Evolutionary conservation across 2,329 filamentous ascomycete species (phyloP).

Genomic region (Laburnicola sp.): DNA sequence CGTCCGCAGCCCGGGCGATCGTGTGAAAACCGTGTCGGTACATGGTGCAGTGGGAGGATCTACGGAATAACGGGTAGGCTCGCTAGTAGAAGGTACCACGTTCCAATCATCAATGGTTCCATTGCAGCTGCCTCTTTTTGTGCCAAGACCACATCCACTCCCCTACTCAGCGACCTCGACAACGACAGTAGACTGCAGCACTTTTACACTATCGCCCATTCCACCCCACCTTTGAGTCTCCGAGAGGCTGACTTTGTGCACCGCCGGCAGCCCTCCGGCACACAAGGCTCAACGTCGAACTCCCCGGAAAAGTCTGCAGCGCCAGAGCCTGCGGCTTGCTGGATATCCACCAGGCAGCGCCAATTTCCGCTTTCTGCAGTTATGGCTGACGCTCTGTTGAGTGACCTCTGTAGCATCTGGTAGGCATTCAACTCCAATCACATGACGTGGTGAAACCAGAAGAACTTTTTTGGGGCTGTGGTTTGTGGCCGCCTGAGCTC

Average conservation of each 20-base stretch:
- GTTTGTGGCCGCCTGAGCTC: background rate
- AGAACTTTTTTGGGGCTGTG: background rate
- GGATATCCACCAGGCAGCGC: background rate
- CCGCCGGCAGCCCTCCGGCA: background rate
- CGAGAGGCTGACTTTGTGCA: background rate
- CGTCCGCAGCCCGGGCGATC: background rate
- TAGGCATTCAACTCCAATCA: constrained; percentile 33
- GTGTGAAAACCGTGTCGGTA: background rate
- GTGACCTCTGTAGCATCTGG: constrained; percentile 53
- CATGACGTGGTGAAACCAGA: constrained; percentile 9
- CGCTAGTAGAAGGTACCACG: too few species aligned
- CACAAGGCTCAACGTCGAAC: background rate
- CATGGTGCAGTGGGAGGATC: background rate
- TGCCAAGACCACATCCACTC: constrained; percentile 10
- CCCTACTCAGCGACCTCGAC: background rate
- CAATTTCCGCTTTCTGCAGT: constrained; percentile 1
- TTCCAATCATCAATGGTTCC: background rate
- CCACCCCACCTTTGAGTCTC: background rate
- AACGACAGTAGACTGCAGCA: background rate
- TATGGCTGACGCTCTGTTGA: constrained; percentile 45
- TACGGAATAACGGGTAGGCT: too few species aligned
- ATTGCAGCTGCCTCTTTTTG: background rate
- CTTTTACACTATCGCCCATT: background rate
- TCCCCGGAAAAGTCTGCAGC: background rate
- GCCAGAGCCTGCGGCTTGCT: background rate